Base-by-base conservation (phyloP, 75 land plant genomes). In the Ceratopteris richardii region DNA sequence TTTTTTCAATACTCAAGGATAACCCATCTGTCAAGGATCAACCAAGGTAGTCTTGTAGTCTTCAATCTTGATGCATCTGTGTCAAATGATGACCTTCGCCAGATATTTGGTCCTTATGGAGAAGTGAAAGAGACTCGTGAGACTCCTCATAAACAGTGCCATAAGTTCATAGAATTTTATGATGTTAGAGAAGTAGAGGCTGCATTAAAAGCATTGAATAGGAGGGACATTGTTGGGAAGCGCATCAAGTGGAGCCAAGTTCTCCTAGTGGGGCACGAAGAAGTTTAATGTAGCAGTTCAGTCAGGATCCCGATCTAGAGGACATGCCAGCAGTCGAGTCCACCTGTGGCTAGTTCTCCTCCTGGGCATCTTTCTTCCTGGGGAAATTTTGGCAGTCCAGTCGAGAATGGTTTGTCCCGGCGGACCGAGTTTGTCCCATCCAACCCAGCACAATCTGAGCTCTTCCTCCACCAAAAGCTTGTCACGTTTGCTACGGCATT, bases 41-140 rank as follows among this genome's bases (percentile, higher is more conserved):
- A 88, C 29, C 86, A 87, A 69, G 92, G 87, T 9, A 76, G 78
- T 18, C 71, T 88, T 40, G 74, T 68, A 36, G 88, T 88, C 18
- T 84, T 72, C 54, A 84, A 81, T 56, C 76, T 88, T 47, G 93
- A 88, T 59, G 73, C 88, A 28, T 71, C 82, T 43, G 68, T 88
- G 31, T 71, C 93, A 29, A 88, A 81, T 70, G 80, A 88, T 69
- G 85, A 84, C 24, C 80, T 88, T 54, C 74, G 63, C 27, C 77
- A 83, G 53, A 84, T 88, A 29, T 88, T 88, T 77, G 93, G 93
- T 51, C 76, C 66, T 25, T 88, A 81, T 70, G 93, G 93, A 16
- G 93, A 81, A 57, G 77, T 88, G 24, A 88, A 88, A 64, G 88
- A 88, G 93, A 88, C 84, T 16, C 85, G 79, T 39, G 93, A 84